phyloP scores from a whole-genome alignment of 192 early-diverging fungal species.

The Allomyces arbusculus region DNA sequence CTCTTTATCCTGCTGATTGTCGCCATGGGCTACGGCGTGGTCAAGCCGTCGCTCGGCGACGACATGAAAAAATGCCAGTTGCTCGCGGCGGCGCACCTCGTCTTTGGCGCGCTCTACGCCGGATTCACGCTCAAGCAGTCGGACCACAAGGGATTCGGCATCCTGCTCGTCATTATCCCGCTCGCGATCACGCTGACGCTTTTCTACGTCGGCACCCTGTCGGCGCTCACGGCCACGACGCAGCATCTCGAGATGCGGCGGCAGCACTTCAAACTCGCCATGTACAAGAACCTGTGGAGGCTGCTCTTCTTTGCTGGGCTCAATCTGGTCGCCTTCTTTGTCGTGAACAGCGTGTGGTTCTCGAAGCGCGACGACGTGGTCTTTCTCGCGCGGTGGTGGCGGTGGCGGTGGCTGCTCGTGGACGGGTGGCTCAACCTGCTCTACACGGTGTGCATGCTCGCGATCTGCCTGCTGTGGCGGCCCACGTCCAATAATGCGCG shows the following conservation, averaged over 20 bases:
- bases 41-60: slow-evolving; percentile 69
- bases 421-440: slow-evolving; percentile 84
- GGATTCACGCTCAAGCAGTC: slow-evolving; percentile 52
- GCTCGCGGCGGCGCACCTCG: slow-evolving; percentile 62
- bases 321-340: slow-evolving; percentile 55
- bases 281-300: slow-evolving; percentile 69
- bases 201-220: slow-evolving; percentile 89
- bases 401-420: slow-evolving; percentile 71
- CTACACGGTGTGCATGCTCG: slow-evolving; percentile 56
- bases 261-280: slow-evolving; percentile 73
- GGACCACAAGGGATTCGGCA: slow-evolving; percentile 42
- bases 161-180: slow-evolving; percentile 67
- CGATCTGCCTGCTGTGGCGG: slow-evolving; percentile 74
- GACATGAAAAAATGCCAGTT: slow-evolving; percentile 73
- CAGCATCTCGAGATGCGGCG: slow-evolving; percentile 49
- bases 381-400: slow-evolving; percentile 62
- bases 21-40: slow-evolving; percentile 87
- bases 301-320: slow-evolving; percentile 56
- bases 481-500: slow-evolving; percentile 80
- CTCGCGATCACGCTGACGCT: slow-evolving; percentile 71
- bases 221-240: slow-evolving; percentile 59
- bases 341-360: slow-evolving; percentile 62
- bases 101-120: slow-evolving; percentile 71
- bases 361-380: slow-evolving; percentile 31
- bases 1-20: slow-evolving; percentile 94